Evolutionary conservation across 495 filamentous ascomycete species (phyloP), one percentile per base, ranked within the genome.

Genomic region (Amphirosellinia nigrospora): DNA sequence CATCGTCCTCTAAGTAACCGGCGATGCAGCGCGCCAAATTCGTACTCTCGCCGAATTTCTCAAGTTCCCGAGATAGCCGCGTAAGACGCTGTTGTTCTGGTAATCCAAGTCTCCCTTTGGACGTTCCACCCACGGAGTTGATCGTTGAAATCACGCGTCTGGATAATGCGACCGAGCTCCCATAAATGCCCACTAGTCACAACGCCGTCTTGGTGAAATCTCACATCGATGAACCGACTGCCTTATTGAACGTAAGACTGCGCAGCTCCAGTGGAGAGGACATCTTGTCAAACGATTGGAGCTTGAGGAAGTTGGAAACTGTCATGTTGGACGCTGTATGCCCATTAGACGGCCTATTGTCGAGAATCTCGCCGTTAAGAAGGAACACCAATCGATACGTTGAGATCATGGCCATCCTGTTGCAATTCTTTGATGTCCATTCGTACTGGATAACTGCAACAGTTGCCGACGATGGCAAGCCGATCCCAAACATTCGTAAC

Each of bases 391-490:
- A 75, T 50, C 4, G 75, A 76, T 55, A 80, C 43, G 32, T 72
- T 75, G 23, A 75, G 65, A 46, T 74, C 77, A 41, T 45, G 19
- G 30, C 62, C 32, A 21, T 55, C 19, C 26, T 60, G 6, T 39
- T 39, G 45, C 0, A 79, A 67, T 19, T 39, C 32, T 56, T 39
- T 11, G 9, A 13, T 48, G 26, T 77, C 63, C 30, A 79, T 65
- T 7, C 73, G 71, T 8, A 71, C 41, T 0, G 71, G 38, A 58
- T 78, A 79, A 13, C 74, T 43, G 45, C 78, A 79, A 64, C 74
- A 78, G 38, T 78, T 79, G 46, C 72, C 78, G 10, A 70, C 53
- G 43, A 79, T 77, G 41, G 76, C 55, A 34, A 79, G 71, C 8
- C 76, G 70, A 50, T 79, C 74, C 74, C 73, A 79, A 4, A 62